Evolutionary conservation across 306 rosid genomes (phyloP).

Genomic region (Casuarina cunninghamiana): DNA sequence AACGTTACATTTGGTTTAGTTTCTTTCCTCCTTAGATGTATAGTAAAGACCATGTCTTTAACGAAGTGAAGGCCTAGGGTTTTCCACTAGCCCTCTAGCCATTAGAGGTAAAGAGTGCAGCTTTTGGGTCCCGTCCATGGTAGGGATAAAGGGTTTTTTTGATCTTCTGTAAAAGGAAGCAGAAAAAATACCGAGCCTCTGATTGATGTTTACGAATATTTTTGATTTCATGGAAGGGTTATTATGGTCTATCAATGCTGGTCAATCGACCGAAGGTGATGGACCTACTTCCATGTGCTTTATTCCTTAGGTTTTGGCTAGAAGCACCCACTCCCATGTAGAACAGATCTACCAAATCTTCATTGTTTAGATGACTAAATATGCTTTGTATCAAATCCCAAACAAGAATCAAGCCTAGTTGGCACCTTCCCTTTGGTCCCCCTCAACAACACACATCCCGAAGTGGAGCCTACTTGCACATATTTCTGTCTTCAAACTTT

Average conservation of each 20-base stretch:
- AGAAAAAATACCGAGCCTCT: background rate
- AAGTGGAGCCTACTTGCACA: slow-evolving; percentile 17
- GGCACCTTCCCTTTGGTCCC: slow-evolving; percentile 31
- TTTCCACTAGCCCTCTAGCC: no score
- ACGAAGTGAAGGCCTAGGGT: no score
- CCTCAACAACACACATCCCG: slow-evolving; percentile 7
- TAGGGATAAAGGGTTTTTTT: background rate
- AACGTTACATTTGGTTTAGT: no score
- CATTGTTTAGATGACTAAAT: slow-evolving; percentile 22
- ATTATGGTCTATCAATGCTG: background rate
- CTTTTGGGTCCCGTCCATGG: background rate
- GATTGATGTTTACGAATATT: background rate
- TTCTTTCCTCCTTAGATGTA: no score
- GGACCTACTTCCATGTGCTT: slow-evolving; percentile 26
- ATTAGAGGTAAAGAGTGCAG: no score
- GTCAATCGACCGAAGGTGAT: background rate
- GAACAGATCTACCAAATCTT: slow-evolving; percentile 55
- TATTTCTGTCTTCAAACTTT: background rate
- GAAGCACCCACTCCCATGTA: slow-evolving; percentile 24
- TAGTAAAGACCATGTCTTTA: no score
- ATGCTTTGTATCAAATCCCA: slow-evolving; percentile 38
- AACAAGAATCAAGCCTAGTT: slow-evolving; percentile 26
- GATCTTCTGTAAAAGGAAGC: background rate
- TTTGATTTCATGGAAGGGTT: background rate
- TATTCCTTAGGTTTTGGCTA: background rate